phyloP scores from a whole-genome alignment of 805 yeast species.

The Barnettozyma sucrosica region DNA sequence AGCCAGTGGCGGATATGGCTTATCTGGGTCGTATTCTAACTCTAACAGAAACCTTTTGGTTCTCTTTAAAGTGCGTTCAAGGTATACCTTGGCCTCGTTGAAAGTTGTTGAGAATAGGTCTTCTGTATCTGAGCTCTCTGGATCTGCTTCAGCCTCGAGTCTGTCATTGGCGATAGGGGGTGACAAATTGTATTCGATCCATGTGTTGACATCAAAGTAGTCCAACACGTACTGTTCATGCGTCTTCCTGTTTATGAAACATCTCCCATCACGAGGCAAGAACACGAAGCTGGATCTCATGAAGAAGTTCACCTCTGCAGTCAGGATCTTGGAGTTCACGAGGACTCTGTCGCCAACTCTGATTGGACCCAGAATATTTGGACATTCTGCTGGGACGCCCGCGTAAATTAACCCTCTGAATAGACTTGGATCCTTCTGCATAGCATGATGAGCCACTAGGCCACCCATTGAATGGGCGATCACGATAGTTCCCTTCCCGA shows the following conservation, averaged over 20 bases:
- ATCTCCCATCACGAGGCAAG: conserved; percentile 68
- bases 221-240: conserved; percentile 59
- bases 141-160: conserved; percentile 5
- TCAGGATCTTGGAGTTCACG: conserved; percentile 64
- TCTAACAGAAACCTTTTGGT: conserved; percentile 55
- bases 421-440: conserved; percentile 60
- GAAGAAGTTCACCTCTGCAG: conserved; percentile 78
- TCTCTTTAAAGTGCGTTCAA: conserved; percentile 51
- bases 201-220: conserved; percentile 71
- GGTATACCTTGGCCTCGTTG: conserved; percentile 59
- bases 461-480: conserved; percentile 97
- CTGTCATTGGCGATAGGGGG: conserved; percentile 55
- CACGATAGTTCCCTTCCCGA: conserved; percentile 52
- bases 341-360: conserved; percentile 77
- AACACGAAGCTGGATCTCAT: conserved; percentile 83
- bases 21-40: conserved; percentile 45
- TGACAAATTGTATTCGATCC: conserved; percentile 71
- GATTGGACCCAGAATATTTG: conserved; percentile 81
- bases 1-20: conserved; percentile 77
- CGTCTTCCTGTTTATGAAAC: conserved; percentile 60
- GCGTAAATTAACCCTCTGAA: conserved; percentile 74
- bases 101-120: conserved; percentile 26
- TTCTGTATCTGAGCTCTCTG: not conserved
- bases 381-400: conserved; percentile 80
- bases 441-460: conserved; percentile 69